Evolutionary conservation across 106 monocot genomes (phyloP).

Genomic region (Dendrobium catenatum): DNA sequence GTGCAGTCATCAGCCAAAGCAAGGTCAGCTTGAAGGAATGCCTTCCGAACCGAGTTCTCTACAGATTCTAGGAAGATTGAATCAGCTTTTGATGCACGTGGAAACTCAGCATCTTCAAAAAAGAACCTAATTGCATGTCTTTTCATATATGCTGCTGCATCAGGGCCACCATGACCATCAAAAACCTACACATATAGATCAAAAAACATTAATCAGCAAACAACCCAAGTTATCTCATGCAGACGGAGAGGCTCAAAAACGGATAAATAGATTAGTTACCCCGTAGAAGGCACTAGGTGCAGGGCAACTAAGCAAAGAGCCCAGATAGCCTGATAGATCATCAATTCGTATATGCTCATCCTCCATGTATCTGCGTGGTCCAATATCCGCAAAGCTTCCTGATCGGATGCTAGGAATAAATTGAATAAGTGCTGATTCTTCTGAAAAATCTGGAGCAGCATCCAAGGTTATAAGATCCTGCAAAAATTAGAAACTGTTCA

Average conservation of each 20-base stretch:
- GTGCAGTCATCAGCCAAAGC: slow-evolving; percentile 58
- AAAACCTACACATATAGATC: slow-evolving; percentile 35
- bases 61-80: slow-evolving; percentile 36
- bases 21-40: slow-evolving; percentile 65
- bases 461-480: neutral
- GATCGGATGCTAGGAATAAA: slow-evolving; percentile 57
- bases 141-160: slow-evolving; percentile 69
- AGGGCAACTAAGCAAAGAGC: slow-evolving; percentile 41
- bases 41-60: slow-evolving; percentile 33
- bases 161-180: slow-evolving; percentile 86
- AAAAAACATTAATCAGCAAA: neutral
- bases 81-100: slow-evolving; percentile 37
- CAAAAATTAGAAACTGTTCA: neutral
- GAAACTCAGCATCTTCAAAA: slow-evolving; percentile 69
- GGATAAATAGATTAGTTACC: slow-evolving; percentile 24
- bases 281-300: slow-evolving; percentile 67
- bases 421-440: neutral
- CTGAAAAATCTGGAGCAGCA: neutral
- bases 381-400: slow-evolving; percentile 59
- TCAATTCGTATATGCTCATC: slow-evolving; percentile 75
- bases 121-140: slow-evolving; percentile 58
- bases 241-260: neutral
- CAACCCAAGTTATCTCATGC: no score
- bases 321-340: slow-evolving; percentile 49
- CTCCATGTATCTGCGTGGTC: slow-evolving; percentile 57